Conservation (phyloP, 495 filamentous ascomycete genomes). For the Penicillium manginii region DNA sequence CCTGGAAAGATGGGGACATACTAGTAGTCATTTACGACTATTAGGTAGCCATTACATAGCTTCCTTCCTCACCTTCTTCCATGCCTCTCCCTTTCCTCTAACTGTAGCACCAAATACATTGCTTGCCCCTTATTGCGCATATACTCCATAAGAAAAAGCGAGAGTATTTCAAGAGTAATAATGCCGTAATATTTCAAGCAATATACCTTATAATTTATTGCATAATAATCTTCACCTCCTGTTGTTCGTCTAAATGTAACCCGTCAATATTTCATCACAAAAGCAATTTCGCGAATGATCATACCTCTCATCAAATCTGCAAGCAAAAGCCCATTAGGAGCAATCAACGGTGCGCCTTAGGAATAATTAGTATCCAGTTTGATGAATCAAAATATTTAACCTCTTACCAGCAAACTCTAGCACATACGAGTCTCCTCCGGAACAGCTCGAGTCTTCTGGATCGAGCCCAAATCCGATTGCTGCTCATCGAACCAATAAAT, state of each 20-base stretch:
- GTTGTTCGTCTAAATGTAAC: neutral
- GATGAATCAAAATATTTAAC: neutral
- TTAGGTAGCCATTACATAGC: no score
- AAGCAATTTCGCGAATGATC: neutral
- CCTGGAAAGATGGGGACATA: no score
- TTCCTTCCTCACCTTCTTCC: no score
- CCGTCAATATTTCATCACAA: neutral
- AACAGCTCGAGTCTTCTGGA: neutral
- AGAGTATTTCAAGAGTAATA: no score
- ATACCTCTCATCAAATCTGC: constrained; percentile 1
- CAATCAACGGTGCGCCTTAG: neutral
- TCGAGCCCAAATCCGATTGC: neutral
- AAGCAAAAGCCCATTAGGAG: neutral
- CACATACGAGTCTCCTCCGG: neutral
- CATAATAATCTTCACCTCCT: neutral
- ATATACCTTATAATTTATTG: neutral
- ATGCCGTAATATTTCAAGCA: no score
- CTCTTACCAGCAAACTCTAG: constrained; percentile 1
- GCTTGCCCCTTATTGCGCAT: no score
- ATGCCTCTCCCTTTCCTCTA: no score
- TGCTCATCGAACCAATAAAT: constrained; percentile 1
- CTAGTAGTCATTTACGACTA: no score
- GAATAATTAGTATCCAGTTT: neutral
- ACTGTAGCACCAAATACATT: no score
- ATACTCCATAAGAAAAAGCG: no score